Evolutionary conservation across 257 asterid genomes (phyloP).

Genomic region (Echites panduratus): DNA sequence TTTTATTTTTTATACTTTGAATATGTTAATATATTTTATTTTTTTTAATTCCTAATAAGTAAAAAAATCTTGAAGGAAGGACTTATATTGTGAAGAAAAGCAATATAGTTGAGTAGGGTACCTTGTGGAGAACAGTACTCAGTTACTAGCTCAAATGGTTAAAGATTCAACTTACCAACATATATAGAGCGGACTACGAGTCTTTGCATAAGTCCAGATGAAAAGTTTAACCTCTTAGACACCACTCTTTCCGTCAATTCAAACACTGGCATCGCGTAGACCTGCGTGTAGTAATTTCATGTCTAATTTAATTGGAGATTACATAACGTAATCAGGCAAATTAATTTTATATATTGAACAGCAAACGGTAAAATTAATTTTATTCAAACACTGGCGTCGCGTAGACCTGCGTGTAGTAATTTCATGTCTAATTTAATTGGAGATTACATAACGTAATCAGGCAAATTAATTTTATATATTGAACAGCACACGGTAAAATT

Average conservation of each 20-base stretch:
- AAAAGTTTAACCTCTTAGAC: constrained; percentile 31
- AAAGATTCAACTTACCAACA: constrained; percentile 65
- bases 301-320: not conserved
- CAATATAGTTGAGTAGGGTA: too few relatives aligned
- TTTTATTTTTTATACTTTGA: too few relatives aligned
- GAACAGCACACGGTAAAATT: too few relatives aligned
- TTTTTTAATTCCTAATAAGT: too few relatives aligned
- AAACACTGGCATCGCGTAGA: constrained; percentile 86
- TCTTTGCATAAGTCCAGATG: constrained; percentile 40
- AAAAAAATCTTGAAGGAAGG: too few relatives aligned
- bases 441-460: not conserved
- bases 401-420: constrained; percentile 62
- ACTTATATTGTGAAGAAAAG: too few relatives aligned
- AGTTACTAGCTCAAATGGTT: too few relatives aligned
- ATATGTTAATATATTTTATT: too few relatives aligned
- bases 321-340: not conserved
- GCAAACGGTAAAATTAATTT: too few relatives aligned
- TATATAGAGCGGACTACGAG: constrained; percentile 59
- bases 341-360: too few relatives aligned
- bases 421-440: not conserved
- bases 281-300: constrained; percentile 40
- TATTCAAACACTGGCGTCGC: constrained; percentile 94
- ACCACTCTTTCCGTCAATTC: constrained; percentile 51
- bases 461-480: too few relatives aligned
- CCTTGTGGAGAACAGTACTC: too few relatives aligned